Evolutionary conservation across 768 basidiomycete species (phyloP), one percentile per base, ranked within the genome.

Genomic region (Roridomyces roridus): DNA sequence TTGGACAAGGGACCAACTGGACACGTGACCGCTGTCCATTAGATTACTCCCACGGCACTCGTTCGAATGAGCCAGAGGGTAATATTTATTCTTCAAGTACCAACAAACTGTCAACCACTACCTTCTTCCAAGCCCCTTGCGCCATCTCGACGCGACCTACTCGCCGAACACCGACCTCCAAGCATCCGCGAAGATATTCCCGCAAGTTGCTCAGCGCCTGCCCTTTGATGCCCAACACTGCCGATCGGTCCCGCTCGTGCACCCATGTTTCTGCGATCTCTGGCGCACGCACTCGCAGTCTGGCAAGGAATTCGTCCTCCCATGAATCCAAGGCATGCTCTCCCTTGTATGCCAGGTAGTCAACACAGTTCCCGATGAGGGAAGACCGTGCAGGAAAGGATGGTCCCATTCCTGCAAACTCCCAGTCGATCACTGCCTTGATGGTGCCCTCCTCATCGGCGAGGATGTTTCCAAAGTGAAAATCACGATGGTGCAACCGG

Each of bases 391-490:
- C 21, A 17, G 56, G 26, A 20, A 62, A 54, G n/a, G 56, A 46
- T 15, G 48, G 51, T 25, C 52, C 60, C 24, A 58, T 50, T 28
- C 56, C 56, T 1, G 56, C 56, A 29, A 62, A 62, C 31, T 62
- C 60, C 60, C 60, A 62, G 34, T 62, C 60, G 37, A 58, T 62
- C 10, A 62, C 29, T 1, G 35, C 60, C 21, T 62, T 54, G 44
- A 62, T 53, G 17, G 14, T 58, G 14, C 60, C 60, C 25, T 55
- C 44, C 5, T 31, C 29, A n/a, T 57, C 55, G 25, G 52, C 56
- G 25, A 62, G 53, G 21, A 62, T 50, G 26, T 62, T 62, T 2
- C 52, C 60, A 21, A 62, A 62, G 47, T 62, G 60, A 17, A 62
- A 57, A 44, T 62, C 60, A 12, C 52, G 46, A 31, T 62, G 60